Conservation (phyloP, 2,329 filamentous ascomycete species). For the Microcera coccophila region DNA sequence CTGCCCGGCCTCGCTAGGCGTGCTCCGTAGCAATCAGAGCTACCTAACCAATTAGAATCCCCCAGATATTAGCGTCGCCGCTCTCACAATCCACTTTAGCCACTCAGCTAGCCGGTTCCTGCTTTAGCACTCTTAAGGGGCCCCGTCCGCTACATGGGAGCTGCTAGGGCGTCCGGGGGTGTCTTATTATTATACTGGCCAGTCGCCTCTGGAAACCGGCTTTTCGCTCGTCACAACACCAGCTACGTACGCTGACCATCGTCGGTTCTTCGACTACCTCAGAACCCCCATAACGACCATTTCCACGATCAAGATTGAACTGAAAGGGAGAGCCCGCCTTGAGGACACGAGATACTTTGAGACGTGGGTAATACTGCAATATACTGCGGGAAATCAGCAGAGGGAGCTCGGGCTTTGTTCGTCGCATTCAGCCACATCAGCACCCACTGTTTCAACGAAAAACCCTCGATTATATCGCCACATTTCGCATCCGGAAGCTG, state of each 20-base stretch:
- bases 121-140: constrained; percentile 8
- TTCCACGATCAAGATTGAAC: too few species aligned
- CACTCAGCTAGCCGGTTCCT: constrained; percentile 21
- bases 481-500: neutral
- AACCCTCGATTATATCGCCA: neutral
- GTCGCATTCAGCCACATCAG: neutral
- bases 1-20: constrained; percentile 22
- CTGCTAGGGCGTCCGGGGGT: constrained; percentile 5
- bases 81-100: constrained; percentile 8
- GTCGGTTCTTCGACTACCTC: too few species aligned
- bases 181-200: constrained; percentile 13
- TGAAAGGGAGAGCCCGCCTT: too few species aligned
- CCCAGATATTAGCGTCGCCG: constrained; percentile 9
- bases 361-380: too few species aligned
- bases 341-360: too few species aligned
- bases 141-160: constrained; percentile 1
- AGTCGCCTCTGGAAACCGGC: constrained; percentile 9
- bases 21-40: constrained; percentile 23
- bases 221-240: neutral
- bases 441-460: neutral
- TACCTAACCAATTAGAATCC: constrained; percentile 16
- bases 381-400: neutral
- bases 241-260: neutral
- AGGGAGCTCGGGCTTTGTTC: neutral
- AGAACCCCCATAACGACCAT: neutral